Evolutionary conservation across 1,284 basidiomycete genomes (phyloP).

Genomic region (Leccinum fallax): DNA sequence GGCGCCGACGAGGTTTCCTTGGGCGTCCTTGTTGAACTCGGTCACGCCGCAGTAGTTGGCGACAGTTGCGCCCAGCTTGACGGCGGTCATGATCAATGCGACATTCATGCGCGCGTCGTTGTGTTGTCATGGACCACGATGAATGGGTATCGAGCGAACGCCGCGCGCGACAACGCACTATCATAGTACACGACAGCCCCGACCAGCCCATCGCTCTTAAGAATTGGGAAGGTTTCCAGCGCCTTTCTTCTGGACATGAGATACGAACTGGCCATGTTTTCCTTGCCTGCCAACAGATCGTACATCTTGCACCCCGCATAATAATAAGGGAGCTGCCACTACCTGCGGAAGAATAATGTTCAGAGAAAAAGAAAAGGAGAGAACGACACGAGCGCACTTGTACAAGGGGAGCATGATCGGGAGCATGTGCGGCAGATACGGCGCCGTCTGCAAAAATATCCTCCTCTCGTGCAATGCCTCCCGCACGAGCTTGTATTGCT

Average conservation of each 20-base stretch:
- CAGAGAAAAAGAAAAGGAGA: no score
- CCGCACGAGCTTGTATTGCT: conserved; percentile 94
- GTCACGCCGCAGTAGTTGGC: conserved; percentile 93
- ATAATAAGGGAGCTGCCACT: conserved; percentile 97
- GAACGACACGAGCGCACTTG: conserved; percentile 50
- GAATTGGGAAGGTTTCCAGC: conserved; percentile 94
- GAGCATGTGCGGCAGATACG: conserved; percentile 89
- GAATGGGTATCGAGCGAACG: neutral
- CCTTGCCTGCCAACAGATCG: conserved; percentile 91
- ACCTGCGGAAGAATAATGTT: no score
- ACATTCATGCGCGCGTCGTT: conserved; percentile 99
- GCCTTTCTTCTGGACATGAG: conserved; percentile 94
- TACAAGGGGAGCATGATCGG: conserved; percentile 95
- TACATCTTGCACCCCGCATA: conserved; percentile 97
- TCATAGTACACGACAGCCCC: conserved; percentile 98
- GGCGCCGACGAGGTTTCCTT: conserved; percentile 74
- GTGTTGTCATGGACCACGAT: conserved; percentile 74
- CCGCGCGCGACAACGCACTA: conserved; percentile 48
- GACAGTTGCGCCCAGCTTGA: conserved; percentile 88
- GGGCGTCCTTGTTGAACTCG: conserved; percentile 69
- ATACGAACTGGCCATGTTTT: conserved; percentile 97
- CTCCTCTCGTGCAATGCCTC: conserved; percentile 93
- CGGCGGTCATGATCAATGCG: conserved; percentile 91
- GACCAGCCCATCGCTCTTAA: conserved; percentile 90
- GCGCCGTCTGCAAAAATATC: conserved; percentile 95